These are phyloP conservation scores for Didymella glomerata DNA, from an alignment of 2,329 filamentous ascomycete genomes.

Conservation along the genomic window DNA sequence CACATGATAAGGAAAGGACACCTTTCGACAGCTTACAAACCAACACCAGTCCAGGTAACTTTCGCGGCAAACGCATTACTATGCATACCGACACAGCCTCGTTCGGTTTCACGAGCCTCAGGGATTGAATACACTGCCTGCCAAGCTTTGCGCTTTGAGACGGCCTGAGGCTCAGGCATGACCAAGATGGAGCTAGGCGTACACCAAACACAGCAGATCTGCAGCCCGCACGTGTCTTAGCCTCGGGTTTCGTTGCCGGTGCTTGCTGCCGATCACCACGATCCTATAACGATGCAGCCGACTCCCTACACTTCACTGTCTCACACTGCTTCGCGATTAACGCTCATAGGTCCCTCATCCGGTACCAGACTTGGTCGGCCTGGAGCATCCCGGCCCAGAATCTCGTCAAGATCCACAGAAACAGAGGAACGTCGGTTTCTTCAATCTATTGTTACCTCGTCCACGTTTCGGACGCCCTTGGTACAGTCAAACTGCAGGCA, in stretches of 20 bases:
- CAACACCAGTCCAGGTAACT: neutral
- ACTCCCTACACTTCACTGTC: conserved; percentile 23
- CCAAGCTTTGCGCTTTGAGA: conserved; percentile 37
- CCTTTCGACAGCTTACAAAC: neutral
- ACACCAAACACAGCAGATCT: conserved; percentile 8
- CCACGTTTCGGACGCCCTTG: conserved; percentile 33
- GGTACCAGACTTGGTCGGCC: conserved; percentile 14
- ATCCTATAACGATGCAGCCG: conserved; percentile 3
- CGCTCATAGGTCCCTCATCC: conserved; percentile 17
- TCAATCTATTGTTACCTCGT: conserved; percentile 35
- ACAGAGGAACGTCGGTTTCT: conserved; percentile 29
- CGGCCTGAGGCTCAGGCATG: conserved; percentile 34
- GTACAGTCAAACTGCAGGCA: conserved; percentile 20
- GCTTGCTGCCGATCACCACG: conserved; percentile 12
- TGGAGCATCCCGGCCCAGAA: conserved; percentile 13
- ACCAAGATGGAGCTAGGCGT: conserved; percentile 15
- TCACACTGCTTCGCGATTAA: conserved; percentile 18
- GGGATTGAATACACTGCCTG: conserved; percentile 29
- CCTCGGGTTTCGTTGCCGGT: conserved; percentile 5
- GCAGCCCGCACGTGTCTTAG: conserved; percentile 6
- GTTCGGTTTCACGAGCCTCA: conserved; percentile 34
- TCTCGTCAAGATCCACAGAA: conserved; percentile 27
- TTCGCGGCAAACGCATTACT: conserved; percentile 1
- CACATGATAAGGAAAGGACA: neutral
- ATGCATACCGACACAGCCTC: conserved; percentile 25